These are phyloP conservation scores for Eutrema yunnanense DNA, from an alignment of 345 rosid genomes.

Conservation along the genomic window DNA sequence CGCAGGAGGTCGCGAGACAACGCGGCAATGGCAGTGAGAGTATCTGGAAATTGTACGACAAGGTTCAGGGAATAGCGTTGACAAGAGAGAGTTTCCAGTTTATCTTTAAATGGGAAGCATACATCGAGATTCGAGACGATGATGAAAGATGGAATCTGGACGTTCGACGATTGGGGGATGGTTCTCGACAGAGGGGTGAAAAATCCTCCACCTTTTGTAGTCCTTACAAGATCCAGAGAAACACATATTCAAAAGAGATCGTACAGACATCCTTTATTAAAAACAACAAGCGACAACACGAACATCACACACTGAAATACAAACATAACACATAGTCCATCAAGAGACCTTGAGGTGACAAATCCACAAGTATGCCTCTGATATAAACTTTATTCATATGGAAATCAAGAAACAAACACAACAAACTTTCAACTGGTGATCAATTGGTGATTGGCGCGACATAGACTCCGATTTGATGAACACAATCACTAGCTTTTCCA, in stretches of 20 bases:
- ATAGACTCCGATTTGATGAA: constrained; percentile 11
- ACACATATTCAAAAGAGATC: neutral
- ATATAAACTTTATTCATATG: neutral
- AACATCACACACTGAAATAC: neutral
- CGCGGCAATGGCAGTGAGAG: too few relatives aligned
- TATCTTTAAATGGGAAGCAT: too few relatives aligned
- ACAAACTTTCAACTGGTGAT: neutral
- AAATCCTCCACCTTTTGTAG: too few relatives aligned
- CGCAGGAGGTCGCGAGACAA: too few relatives aligned
- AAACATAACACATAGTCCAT: neutral
- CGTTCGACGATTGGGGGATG: too few relatives aligned
- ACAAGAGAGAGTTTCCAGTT: too few relatives aligned
- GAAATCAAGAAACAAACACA: neutral
- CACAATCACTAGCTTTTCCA: neutral
- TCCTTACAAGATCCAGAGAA: neutral
- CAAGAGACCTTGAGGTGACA: neutral
- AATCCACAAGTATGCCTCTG: neutral
- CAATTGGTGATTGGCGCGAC: constrained; percentile 3
- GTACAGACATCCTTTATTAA: neutral
- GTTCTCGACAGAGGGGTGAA: too few relatives aligned
- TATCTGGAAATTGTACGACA: too few relatives aligned
- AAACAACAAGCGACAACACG: neutral
- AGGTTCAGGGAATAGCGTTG: too few relatives aligned
- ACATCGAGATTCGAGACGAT: too few relatives aligned
- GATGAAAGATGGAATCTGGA: too few relatives aligned